Evolutionary conservation across 805 yeast genomes (phyloP).

Genomic region (Sungouiella blattae): DNA sequence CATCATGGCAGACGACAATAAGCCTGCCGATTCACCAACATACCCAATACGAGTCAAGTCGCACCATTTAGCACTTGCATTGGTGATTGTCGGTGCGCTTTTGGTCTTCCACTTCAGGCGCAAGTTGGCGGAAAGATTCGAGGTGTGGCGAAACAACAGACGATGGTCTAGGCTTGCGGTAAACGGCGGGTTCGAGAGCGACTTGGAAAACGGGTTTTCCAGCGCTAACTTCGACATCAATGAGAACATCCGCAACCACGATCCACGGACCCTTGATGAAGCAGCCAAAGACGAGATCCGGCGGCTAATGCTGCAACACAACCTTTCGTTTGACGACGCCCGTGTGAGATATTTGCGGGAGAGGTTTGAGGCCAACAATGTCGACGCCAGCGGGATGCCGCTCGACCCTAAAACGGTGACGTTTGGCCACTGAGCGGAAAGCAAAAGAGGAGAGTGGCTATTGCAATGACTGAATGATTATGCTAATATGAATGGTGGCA

Average conservation of each 20-base stretch:
- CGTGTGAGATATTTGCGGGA: constrained; percentile 48
- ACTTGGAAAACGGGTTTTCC: constrained; percentile 50
- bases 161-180: constrained; percentile 16
- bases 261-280: constrained; percentile 54
- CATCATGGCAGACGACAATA: no score
- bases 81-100: constrained; percentile 15
- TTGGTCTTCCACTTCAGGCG: constrained; percentile 31
- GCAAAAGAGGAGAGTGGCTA: no score
- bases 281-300: constrained; percentile 49
- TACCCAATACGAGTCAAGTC: no score
- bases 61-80: constrained; percentile 10
- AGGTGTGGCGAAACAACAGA: constrained; percentile 5
- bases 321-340: constrained; percentile 66
- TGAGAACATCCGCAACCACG: constrained; percentile 41
- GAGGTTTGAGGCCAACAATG: constrained; percentile 38
- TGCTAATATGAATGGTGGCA: no score
- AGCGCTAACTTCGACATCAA: constrained; percentile 57
- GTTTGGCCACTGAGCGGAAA: no score
- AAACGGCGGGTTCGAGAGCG: constrained; percentile 39
- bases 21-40: no score
- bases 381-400: constrained; percentile 66
- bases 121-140: constrained; percentile 13
- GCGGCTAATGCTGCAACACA: constrained; percentile 49
- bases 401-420: constrained; percentile 62
- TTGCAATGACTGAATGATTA: no score